Percentiles rank a stretch among this genome's conserved stretches.
Conservation (phyloP, 768 basidiomycete species). For the Podaxis sp. region DNA sequence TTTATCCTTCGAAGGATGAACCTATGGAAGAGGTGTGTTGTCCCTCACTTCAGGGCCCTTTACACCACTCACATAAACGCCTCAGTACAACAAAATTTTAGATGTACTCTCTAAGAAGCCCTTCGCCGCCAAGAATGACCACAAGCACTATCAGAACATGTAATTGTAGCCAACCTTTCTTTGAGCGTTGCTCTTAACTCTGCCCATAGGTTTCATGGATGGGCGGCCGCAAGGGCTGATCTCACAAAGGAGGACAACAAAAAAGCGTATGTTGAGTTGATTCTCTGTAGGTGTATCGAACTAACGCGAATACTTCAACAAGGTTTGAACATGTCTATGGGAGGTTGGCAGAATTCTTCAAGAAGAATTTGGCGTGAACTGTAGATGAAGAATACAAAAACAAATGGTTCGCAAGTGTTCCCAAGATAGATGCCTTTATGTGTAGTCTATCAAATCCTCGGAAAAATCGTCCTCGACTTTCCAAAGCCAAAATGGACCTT, state of each 20-base stretch:
- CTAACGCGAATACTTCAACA: neutral
- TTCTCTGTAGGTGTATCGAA: neutral
- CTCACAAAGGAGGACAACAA: constrained; percentile 52
- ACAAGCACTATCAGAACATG: constrained; percentile 47
- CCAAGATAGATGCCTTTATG: constrained; percentile 12
- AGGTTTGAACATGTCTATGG: constrained; percentile 54
- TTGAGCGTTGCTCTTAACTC: neutral
- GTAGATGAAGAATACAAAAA: neutral
- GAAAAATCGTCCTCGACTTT: constrained; percentile 42
- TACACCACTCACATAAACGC: neutral
- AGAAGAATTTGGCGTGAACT: constrained; percentile 23
- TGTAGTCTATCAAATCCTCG: constrained; percentile 32
- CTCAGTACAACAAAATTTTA: constrained; percentile 46
- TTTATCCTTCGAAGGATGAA: constrained; percentile 59
- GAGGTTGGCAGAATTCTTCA: constrained; percentile 45
- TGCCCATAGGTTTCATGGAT: constrained; percentile 53
- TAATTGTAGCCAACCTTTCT: constrained; percentile 13
- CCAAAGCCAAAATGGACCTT: constrained; percentile 75
- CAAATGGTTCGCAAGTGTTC: neutral
- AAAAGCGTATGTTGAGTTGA: constrained; percentile 38
- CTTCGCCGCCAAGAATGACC: constrained; percentile 43
- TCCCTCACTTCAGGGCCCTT: neutral
- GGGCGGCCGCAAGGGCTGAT: constrained; percentile 59
- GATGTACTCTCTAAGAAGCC: constrained; percentile 44
- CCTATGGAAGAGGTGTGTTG: constrained; percentile 45